These are phyloP conservation scores for Umbelopsis sp. DNA, from an alignment of 192 early-diverging fungal genomes.

Conservation along the genomic window DNA sequence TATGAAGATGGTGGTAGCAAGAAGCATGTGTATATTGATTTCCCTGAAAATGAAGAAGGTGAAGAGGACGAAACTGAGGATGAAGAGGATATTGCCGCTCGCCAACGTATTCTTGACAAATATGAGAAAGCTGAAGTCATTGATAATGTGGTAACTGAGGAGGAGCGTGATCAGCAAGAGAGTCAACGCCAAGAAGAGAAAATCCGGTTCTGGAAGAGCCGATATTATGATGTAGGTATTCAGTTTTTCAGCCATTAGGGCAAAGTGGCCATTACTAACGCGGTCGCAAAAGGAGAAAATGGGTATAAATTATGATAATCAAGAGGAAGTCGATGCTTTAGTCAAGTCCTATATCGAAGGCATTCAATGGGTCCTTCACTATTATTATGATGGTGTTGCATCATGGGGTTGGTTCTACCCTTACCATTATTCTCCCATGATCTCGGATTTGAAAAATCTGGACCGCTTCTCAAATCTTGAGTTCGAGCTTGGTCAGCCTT, in stretches of 20 bases:
- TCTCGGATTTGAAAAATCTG: slow-evolving; percentile 67
- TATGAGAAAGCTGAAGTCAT: slow-evolving; percentile 55
- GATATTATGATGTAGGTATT: slow-evolving; percentile 57
- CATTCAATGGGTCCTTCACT: slow-evolving; percentile 97
- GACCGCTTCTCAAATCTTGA: slow-evolving; percentile 59
- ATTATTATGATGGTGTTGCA: slow-evolving; percentile 94
- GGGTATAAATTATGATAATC: slow-evolving; percentile 45
- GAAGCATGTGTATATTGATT: slow-evolving; percentile 51
- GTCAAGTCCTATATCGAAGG: slow-evolving; percentile 85
- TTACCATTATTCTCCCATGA: slow-evolving; percentile 95
- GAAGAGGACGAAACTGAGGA: slow-evolving; percentile 44
- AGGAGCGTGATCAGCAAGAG: slow-evolving; percentile 46
- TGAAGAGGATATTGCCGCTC: slow-evolving; percentile 47
- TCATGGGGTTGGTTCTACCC: slow-evolving; percentile 99
- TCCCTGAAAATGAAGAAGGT: slow-evolving; percentile 47
- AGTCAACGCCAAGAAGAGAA: slow-evolving; percentile 74
- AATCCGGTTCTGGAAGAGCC: slow-evolving; percentile 62
- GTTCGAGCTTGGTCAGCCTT: slow-evolving; percentile 85
- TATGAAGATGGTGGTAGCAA: slow-evolving; percentile 29
- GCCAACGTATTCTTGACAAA: slow-evolving; percentile 58
- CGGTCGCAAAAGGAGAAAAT: slow-evolving; percentile 34
- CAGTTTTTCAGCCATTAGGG: background rate
- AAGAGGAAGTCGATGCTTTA: slow-evolving; percentile 55
- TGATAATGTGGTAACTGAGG: slow-evolving; percentile 49
- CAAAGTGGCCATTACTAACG: background rate